Percentiles rank a stretch among this genome's conserved stretches.
Conservation (phyloP, 306 rosid genomes). For the Cucumis cinereus region DNA sequence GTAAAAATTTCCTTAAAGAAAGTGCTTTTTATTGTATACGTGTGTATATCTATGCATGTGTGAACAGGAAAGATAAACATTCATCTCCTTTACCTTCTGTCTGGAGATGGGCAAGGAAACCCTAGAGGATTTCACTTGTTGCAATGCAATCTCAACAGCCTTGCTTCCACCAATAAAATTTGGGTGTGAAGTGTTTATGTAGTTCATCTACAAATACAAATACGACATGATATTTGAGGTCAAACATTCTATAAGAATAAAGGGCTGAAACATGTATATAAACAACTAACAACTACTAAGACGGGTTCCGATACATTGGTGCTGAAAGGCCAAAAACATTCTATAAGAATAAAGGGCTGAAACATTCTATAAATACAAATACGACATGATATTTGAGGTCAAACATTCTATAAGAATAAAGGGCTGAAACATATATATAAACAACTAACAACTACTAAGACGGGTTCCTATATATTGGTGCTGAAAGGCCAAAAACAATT, state of each 20-base stretch:
- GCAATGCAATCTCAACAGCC: slow-evolving; percentile 73
- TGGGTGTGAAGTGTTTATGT: slow-evolving; percentile 92
- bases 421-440: background rate
- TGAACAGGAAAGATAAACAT: background rate
- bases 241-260: background rate
- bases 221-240: background rate
- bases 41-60: too few relatives aligned
- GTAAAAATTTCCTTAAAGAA: background rate
- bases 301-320: background rate
- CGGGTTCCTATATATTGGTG: background rate
- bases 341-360: too few relatives aligned
- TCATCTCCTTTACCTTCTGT: slow-evolving; percentile 44
- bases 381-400: background rate
- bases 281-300: background rate
- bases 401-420: background rate
- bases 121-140: slow-evolving; percentile 68
- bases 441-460: background rate
- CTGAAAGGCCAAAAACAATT: background rate
- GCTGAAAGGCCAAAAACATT: background rate
- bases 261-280: background rate
- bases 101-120: slow-evolving; percentile 38
- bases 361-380: slow-evolving; percentile 40
- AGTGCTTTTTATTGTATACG: background rate
- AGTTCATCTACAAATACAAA: slow-evolving; percentile 66
- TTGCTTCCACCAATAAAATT: slow-evolving; percentile 96